Percentiles rank a stretch among this genome's conserved stretches.
Evolutionary conservation across 495 filamentous ascomycete species (phyloP).

Genomic region (Collariella sp.): DNA sequence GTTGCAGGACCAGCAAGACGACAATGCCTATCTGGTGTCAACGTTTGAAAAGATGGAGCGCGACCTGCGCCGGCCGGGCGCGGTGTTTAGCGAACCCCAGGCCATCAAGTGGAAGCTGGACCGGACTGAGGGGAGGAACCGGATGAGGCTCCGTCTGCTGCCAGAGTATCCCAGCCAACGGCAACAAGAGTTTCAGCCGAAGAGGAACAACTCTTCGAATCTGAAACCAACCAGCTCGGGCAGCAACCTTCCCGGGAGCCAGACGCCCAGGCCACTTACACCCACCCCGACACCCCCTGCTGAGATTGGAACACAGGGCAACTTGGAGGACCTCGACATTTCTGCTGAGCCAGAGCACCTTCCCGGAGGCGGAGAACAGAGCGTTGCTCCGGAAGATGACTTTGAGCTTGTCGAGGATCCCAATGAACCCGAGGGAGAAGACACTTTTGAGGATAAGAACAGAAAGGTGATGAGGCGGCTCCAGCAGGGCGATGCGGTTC

Average conservation of each 20-base stretch:
- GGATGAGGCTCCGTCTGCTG: constrained; percentile 81
- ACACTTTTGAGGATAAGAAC: constrained; percentile 93
- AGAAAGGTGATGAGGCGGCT: constrained; percentile 92
- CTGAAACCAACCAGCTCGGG: constrained; percentile 40
- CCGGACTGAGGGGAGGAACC: constrained; percentile 88
- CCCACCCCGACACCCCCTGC: constrained; percentile 6
- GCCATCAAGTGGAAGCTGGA: constrained; percentile 81
- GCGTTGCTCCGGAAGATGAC: constrained; percentile 63
- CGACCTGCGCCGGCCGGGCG: constrained; percentile 66
- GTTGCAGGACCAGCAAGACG: constrained; percentile 87
- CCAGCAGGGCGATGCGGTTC: constrained; percentile 84
- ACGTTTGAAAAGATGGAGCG: constrained; percentile 64
- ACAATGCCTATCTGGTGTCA: constrained; percentile 61
- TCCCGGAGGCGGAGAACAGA: constrained; percentile 14
- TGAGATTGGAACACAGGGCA: constrained; percentile 16
- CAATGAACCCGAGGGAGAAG: constrained; percentile 69
- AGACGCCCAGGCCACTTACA: constrained; percentile 14
- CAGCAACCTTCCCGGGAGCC: constrained; percentile 2
- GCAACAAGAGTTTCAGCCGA: constrained; percentile 75
- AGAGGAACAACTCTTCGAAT: constrained; percentile 45
- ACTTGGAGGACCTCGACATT: constrained; percentile 20
- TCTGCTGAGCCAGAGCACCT: constrained; percentile 19
- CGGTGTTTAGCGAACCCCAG: constrained; percentile 59
- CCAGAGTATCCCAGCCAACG: constrained; percentile 60
- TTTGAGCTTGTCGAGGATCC: constrained; percentile 85